Conservation (phyloP, 495 filamentous ascomycete genomes). For the Tuber magnatum region DNA sequence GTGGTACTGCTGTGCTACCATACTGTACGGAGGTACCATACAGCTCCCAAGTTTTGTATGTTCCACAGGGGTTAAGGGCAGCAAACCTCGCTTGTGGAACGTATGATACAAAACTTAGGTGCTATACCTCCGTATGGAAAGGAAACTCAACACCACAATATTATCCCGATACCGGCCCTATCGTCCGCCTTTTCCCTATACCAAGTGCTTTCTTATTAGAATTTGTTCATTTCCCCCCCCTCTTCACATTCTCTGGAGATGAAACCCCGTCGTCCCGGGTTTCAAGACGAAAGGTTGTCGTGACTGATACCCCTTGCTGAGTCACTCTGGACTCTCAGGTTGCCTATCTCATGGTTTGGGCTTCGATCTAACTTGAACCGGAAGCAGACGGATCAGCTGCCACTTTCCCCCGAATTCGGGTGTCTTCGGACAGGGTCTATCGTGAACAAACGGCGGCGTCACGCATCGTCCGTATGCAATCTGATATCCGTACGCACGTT, state of each 20-base stretch:
- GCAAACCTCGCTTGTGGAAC: too few relatives aligned
- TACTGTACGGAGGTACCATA: too few relatives aligned
- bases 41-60: too few relatives aligned
- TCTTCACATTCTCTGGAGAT: background rate
- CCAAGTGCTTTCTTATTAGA: background rate
- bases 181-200: background rate
- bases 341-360: background rate
- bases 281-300: background rate
- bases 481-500: background rate
- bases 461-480: background rate
- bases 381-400: background rate
- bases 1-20: too few relatives aligned
- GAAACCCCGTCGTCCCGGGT: background rate
- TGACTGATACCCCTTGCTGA: background rate
- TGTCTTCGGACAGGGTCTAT: background rate
- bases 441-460: background rate
- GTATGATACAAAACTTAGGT: too few relatives aligned
- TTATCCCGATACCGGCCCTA: background rate
- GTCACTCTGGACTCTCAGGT: background rate
- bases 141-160: background rate
- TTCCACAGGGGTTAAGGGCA: too few relatives aligned
- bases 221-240: background rate
- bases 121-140: too few relatives aligned
- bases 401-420: background rate
- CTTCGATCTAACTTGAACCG: background rate